Evolutionary conservation across 306 rosid species (phyloP).

Genomic region (Trifolium fragiferum): DNA sequence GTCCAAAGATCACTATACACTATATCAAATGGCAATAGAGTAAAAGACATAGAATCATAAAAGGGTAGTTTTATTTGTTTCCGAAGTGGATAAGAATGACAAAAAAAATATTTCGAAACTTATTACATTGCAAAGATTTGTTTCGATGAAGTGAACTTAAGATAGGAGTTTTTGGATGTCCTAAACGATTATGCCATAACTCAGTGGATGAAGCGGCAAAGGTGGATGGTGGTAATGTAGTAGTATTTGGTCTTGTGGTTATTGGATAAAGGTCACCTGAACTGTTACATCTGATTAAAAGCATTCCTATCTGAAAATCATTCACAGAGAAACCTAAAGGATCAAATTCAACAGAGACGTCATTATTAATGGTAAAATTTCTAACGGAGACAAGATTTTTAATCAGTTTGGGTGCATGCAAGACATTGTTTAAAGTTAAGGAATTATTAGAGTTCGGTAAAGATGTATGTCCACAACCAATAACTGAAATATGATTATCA

Average conservation of each 20-base stretch:
- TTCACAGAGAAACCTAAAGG: background rate
- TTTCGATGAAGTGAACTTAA: background rate
- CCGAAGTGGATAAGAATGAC: too few species aligned
- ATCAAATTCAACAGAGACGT: background rate
- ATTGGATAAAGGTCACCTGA: too few species aligned
- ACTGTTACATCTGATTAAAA: too few species aligned
- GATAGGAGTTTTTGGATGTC: too few species aligned
- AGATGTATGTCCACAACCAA: background rate
- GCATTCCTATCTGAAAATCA: background rate
- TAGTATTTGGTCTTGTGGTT: too few species aligned
- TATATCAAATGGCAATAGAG: too few species aligned
- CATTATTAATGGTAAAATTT: background rate
- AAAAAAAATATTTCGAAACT: background rate
- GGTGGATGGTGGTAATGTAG: too few species aligned
- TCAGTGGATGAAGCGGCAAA: too few species aligned
- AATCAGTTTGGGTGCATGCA: background rate
- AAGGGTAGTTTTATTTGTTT: too few species aligned
- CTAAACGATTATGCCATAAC: too few species aligned
- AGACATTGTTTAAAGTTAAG: background rate
- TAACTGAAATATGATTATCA: background rate
- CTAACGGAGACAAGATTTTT: background rate
- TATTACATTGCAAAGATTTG: background rate
- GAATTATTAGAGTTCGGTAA: background rate
- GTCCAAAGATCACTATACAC: background rate
- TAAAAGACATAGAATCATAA: too few species aligned